Conservation (phyloP, 1,139 yeast genomes). For the Pichia sp. region DNA sequence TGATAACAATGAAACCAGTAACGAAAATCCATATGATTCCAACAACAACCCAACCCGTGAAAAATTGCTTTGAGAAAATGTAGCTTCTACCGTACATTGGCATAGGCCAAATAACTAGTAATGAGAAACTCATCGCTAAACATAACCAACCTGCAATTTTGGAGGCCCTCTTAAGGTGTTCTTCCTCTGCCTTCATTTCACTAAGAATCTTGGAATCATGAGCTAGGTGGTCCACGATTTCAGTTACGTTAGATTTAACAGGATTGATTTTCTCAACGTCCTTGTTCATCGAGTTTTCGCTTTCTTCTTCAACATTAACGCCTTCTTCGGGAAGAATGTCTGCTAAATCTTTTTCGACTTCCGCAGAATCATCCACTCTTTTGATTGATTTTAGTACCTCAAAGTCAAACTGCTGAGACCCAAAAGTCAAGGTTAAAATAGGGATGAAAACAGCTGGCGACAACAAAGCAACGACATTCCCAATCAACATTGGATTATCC, state of each 20-base stretch:
- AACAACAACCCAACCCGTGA: conserved; percentile 80
- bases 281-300: conserved; percentile 16
- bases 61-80: conserved; percentile 64
- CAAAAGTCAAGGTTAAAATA: conserved; percentile 55
- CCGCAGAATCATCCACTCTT: conserved; percentile 64
- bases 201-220: conserved; percentile 27
- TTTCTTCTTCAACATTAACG: neutral
- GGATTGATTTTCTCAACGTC: conserved; percentile 26
- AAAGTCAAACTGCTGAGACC: conserved; percentile 77
- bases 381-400: conserved; percentile 48
- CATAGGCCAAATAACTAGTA: conserved; percentile 78
- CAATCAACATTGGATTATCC: conserved; percentile 37
- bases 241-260: conserved; percentile 23
- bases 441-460: conserved; percentile 36
- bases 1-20: conserved; percentile 35
- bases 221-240: conserved; percentile 33
- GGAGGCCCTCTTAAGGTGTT: conserved; percentile 47
- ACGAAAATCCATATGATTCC: conserved; percentile 60
- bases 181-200: conserved; percentile 41
- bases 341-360: conserved; percentile 41
- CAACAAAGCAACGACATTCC: conserved; percentile 37
- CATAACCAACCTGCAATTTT: conserved; percentile 41
- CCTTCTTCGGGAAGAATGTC: conserved; percentile 25
- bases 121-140: conserved; percentile 49
- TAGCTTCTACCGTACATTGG: conserved; percentile 79